Evolutionary conservation across 2,329 filamentous ascomycete genomes (phyloP), one percentile per base, ranked within the genome.

Genomic region (Helicocarpus griseus): DNA sequence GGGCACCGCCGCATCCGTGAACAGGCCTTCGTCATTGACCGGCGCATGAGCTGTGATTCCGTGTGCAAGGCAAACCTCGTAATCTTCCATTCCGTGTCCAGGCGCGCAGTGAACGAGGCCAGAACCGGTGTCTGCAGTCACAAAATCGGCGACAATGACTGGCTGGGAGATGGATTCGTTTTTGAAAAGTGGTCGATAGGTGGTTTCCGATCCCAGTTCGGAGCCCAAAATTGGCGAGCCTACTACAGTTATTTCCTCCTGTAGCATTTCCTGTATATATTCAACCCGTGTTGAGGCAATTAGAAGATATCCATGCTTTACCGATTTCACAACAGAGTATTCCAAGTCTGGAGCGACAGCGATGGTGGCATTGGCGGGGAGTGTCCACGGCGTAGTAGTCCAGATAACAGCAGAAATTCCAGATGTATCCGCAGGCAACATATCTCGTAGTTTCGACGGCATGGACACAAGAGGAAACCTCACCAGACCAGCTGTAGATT

Each of bases 341-440:
- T 81, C 73, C 54, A 97, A 70, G 36, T 87, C 81, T 5, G 79
- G 73, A 60, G 89, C 82, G 33, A 97, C 78, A 2, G 89, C 90
- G 65, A 98, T 89, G 0, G 88, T 90, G 63, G 82, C 82, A 65
- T 98, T 98, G 1, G 91, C 90, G 0, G 93, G 91, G 4, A 98
- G 74, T 0, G 93, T 98, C 93, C 93, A 98, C 0, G 93, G 93
- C 0, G 93, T 98, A 0, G 93, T 98, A 1, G 93, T 98, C 93
- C 93, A 98, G 48, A 97, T 87, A n/a, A 93, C 78, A n/a, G 86
- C 88, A 65, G 78, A 85, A 9, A 96, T 63, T 4, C 74, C 70
- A 3, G 76, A 75, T 5, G 68, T 58, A 21, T 79, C 65, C 3
- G 74, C 59, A 24, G 63, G 57, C 2, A 66, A 58, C 21, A 71